Evolutionary conservation across 179 eudicot species (phyloP), one percentile per base, ranked within the genome.

Genomic region (Amaranthus tricolor): DNA sequence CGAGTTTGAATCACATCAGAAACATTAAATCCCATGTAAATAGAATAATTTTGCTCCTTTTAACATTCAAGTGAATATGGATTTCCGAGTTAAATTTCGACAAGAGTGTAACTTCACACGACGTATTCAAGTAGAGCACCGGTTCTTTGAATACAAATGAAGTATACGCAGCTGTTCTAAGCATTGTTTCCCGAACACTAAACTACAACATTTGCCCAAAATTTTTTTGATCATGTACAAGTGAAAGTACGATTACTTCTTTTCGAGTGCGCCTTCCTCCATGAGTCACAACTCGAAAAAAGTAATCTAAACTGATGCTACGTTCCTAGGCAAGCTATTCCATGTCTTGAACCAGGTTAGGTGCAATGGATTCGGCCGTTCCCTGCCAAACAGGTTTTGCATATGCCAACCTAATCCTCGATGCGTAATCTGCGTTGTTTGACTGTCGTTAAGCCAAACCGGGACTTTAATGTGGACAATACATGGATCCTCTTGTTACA

Each of bases 191-290:
- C 63, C 66, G 76, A 71, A 56, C 43, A 77, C 70, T 73, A 77
- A 58, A 50, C 71, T 69, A 77, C n/a, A 56, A 45, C 19, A 57
- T 62, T 9, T n/a, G 6, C 78, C 77, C 66, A 81, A 73, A 77
- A 68, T 60, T 72, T 62, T 53, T 62, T 51, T 7, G 54, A 72
- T 65, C 77, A 73, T 77, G 78, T 81, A 81, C 81, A 81, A 50
- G 44, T 31, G 71, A 66, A 67, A 60, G 56, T n/a, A 72, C 76
- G 71, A 68, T 63, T 14, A 10, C 20, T n/a, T 7, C 9, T 6
- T 44, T 68, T 7, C 14, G 24, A 53, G 43, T 19, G 57, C 59
- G 53, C 73, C 74, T 68, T 47, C 24, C 52, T 62, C 49, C 58
- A 68, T 62, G 57, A 40, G 16, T n/a, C 17, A 20, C 61, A 45